Evolutionary conservation across 306 rosid species (phyloP), one percentile per base, ranked within the genome.

Genomic region (Vigna angularis): DNA sequence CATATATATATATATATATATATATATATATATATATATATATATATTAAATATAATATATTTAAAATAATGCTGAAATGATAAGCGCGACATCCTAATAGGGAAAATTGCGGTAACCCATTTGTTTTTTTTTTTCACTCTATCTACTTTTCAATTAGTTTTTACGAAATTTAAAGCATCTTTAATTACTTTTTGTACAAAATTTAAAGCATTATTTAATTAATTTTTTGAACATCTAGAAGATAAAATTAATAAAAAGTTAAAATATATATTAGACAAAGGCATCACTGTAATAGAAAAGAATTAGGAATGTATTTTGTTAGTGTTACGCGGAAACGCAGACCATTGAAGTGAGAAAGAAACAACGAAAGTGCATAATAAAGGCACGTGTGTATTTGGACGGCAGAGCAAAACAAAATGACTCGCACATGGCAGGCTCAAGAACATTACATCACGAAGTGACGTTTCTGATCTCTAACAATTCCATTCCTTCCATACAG

Each of bases 401-500:
- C 70, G 70, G 79, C 63, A 22, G 3, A 45, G 45, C 45, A 32
- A 59, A 45, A 45, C 15, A 11, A 20, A 5, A 30, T n/a, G 61
- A 68, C 59, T 30, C 40, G 3, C 30, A 6, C n/a, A 3, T 0
- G 9, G 3, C 51, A 1, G 2, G 2, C 44, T 58, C 49, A 68
- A 53, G 0, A 32, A 1, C 3, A 1, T 55, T 64, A 74, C 72
- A 32, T 56, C 63, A 30, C 5, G 0, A 1, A 5, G 2, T 75
- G 80, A 82, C 82, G 85, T 70, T 2, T 44, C 15, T 1, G 14
- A 14, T 48, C 22, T 69, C 58, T 69, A 40, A 13, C 42, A 20
- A 30, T 58, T 58, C 17, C 65, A 58, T 58, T 26, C 14, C 1
- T 26, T 13, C 13, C 5, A 13, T 44, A 11, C 15, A 49, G n/a